Evolutionary conservation across 495 filamentous ascomycete species (phyloP).

Genomic region (Penicillium dipodomyicola): DNA sequence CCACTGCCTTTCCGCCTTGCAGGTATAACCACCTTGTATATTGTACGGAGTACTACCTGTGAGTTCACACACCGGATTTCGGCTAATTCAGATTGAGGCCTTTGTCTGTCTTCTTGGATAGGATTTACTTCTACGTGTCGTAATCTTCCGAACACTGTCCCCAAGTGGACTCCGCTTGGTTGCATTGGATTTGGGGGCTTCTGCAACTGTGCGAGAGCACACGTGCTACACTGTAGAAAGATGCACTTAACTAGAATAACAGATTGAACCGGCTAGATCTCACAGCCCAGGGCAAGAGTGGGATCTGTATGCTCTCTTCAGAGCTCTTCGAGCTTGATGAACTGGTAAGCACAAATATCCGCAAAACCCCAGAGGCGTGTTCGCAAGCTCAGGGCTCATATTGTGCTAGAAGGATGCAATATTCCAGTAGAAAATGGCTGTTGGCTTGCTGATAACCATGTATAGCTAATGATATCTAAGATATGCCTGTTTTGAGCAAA

Average conservation of each 20-base stretch:
- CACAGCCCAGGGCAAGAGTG: not conserved
- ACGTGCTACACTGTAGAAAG: not conserved
- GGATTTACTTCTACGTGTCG: not conserved
- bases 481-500: not conserved
- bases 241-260: not conserved
- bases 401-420: not conserved
- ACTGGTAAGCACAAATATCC: not conserved
- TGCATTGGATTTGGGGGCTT: not conserved
- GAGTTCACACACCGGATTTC: not conserved
- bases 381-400: not conserved
- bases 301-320: not conserved
- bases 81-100: not conserved
- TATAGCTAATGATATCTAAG: not conserved
- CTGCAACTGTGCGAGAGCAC: not conserved
- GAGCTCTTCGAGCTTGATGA: not conserved
- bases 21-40: not conserved
- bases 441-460: not conserved
- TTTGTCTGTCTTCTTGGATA: not conserved
- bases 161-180: not conserved
- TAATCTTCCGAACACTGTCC: not conserved
- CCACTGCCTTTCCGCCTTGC: constrained; percentile 3
- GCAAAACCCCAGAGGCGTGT: not conserved
- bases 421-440: not conserved
- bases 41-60: not conserved
- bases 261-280: not conserved